Conservation (phyloP, 495 filamentous ascomycete genomes). For the Penicillium desertorum region DNA sequence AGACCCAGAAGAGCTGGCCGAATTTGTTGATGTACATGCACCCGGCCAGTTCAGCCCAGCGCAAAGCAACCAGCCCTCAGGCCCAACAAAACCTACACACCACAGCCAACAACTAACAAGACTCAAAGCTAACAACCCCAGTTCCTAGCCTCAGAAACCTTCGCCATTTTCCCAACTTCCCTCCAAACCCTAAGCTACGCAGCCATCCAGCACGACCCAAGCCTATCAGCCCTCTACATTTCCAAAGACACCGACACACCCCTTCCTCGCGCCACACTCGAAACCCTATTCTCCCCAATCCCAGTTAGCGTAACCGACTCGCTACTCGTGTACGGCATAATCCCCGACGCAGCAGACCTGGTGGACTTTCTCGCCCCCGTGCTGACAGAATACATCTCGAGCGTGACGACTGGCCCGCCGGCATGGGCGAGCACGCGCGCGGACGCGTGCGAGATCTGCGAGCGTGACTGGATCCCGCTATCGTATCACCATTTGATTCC, state of each 20-base stretch:
- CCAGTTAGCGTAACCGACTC: conserved; percentile 57
- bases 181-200: conserved; percentile 64
- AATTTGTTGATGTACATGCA: conserved; percentile 64
- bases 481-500: conserved; percentile 88
- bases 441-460: conserved; percentile 75
- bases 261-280: conserved; percentile 43
- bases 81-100: background rate
- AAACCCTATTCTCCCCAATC: conserved; percentile 44
- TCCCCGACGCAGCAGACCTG: conserved; percentile 45
- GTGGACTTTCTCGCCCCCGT: conserved; percentile 60
- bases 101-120: background rate
- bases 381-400: conserved; percentile 57
- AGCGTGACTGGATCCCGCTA: conserved; percentile 71
- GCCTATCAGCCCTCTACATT: conserved; percentile 52
- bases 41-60: conserved; percentile 1
- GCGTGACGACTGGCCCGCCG: conserved; percentile 58
- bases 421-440: conserved; percentile 55
- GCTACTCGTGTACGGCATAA: conserved; percentile 60
- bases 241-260: conserved; percentile 41
- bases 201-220: conserved; percentile 46
- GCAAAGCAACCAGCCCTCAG: background rate
- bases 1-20: conserved; percentile 66
- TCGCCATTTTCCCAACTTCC: conserved; percentile 57
- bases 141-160: conserved; percentile 71
- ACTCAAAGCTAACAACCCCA: conserved; percentile 30